These are phyloP conservation scores for Cymodocea nodosa DNA, from an alignment of 116 monocot species.

Conservation along the genomic window DNA sequence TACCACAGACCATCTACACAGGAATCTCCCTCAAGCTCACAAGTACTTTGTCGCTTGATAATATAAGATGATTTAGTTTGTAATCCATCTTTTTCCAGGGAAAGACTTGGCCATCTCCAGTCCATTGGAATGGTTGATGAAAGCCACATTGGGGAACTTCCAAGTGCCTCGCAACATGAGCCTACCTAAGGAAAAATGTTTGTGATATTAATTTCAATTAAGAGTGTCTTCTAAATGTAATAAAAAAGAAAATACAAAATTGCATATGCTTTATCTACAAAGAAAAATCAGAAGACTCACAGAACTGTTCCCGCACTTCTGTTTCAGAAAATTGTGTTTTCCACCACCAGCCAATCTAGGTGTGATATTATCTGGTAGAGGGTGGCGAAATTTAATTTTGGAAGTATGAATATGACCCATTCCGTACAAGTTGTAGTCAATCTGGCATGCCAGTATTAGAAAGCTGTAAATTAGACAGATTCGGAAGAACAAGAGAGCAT, in stretches of 20 bases:
- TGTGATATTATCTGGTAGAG: conserved; percentile 32
- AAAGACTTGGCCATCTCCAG: conserved; percentile 30
- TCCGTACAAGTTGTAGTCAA: conserved; percentile 92
- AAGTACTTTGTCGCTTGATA: conserved; percentile 65
- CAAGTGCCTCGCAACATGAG: conserved; percentile 17
- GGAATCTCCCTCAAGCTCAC: conserved; percentile 72
- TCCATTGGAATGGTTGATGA: conserved; percentile 45
- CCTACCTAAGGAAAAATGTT: conserved; percentile 33
- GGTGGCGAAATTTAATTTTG: conserved; percentile 62
- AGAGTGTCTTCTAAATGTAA: background rate
- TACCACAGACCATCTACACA: conserved; percentile 58
- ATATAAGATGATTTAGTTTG: conserved; percentile 8
- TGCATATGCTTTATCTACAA: background rate
- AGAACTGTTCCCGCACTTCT: background rate
- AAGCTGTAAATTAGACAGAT: background rate
- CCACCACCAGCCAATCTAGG: conserved; percentile 13
- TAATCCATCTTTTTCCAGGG: conserved; percentile 7
- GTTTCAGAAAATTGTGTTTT: conserved; percentile 2
- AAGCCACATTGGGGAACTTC: conserved; percentile 39
- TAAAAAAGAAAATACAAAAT: background rate
- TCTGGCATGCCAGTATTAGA: conserved; percentile 15
- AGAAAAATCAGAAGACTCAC: conserved; percentile 6
- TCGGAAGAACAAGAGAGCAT: no score
- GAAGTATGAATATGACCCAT: conserved; percentile 76
- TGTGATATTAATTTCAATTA: conserved; percentile 3